Evolutionary conservation across 345 rosid genomes (phyloP).

Genomic region (Aethionema arabicum): DNA sequence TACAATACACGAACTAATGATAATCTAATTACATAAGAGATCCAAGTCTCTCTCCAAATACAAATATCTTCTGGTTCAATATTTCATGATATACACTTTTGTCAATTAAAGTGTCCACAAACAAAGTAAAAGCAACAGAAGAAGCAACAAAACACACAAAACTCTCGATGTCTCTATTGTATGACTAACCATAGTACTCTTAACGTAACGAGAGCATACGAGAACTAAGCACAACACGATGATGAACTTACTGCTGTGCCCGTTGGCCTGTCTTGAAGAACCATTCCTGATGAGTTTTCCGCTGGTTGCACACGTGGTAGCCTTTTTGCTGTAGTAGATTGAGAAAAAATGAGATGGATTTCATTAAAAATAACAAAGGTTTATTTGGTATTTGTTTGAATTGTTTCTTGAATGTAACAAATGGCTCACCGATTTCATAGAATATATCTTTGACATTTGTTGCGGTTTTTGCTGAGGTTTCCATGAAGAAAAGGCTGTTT

Average conservation of each 20-base stretch:
- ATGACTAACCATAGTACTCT: conserved; percentile 23
- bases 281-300: conserved; percentile 56
- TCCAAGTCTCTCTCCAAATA: conserved; percentile 17
- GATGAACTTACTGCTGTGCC: conserved; percentile 40
- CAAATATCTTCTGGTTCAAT: conserved; percentile 27
- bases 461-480: conserved; percentile 81
- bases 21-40: conserved; percentile 30
- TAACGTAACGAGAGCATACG: neutral
- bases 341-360: neutral
- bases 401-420: conserved; percentile 17
- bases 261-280: conserved; percentile 41
- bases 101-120: conserved; percentile 21
- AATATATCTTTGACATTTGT: conserved; percentile 74
- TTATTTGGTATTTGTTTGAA: neutral
- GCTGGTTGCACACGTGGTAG: conserved; percentile 63
- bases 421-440: conserved; percentile 65
- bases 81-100: conserved; percentile 31
- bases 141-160: conserved; percentile 23
- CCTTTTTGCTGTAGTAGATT: conserved; percentile 47
- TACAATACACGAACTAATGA: neutral
- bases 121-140: conserved; percentile 23
- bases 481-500: conserved; percentile 79
- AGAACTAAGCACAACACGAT: conserved; percentile 49
- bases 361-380: neutral
- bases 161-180: conserved; percentile 26